Evolutionary conservation across 768 basidiomycete species (phyloP), one percentile per base, ranked within the genome.

Genomic region (Candolleomyces aberdarensis): DNA sequence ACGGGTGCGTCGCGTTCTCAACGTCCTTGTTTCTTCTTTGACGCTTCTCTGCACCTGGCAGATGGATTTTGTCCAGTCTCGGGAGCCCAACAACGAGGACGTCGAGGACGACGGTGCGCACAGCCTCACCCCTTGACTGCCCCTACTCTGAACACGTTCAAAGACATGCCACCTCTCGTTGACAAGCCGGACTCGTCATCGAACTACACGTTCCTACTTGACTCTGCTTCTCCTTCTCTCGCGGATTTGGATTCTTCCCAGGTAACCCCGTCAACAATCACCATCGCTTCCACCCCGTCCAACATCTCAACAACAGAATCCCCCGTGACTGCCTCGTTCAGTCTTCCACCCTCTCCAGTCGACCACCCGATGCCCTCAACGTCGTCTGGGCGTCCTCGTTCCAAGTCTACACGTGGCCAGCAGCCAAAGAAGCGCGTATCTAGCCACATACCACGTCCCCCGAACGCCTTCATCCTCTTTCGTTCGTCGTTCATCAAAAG

Each of bases 391-490:
- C 43, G 44, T 36, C 56, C 56, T 54, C 66, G 22, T 67, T 71
- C 41, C 65, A 66, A 57, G 54, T 64, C 66, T 61, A 3, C 72
- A 67, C 63, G 72, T 31, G 50, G 75, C 79, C 59, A 85, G 88
- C 68, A 79, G 78, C 60, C 88, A 84, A 77, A 83, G 84, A 68
- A 56, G 54, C 83, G 85, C 57, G 86, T 88, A 67, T 83, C 86
- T 58, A 84, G 83, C 2, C 87, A 91, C 72, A 92, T 92, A 72
- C 91, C 90, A 46, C 86, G 91, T 52, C 90, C 91, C 7, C 90
- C 90, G 26, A 92, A 91, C 74, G 90, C 91, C 61, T 92, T 92
- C 75, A 92, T 92, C 66, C 86, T 92, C 72, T 92, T 91, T 73
- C 84, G 90, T 65, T 88, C 88, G 22, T 85, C 84, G 32, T 91